A percentile compares a stretch with the other conserved stretches of the same genome.
Conservation (phyloP, 306 rosid species). For the Trifolium subterraneum region DNA sequence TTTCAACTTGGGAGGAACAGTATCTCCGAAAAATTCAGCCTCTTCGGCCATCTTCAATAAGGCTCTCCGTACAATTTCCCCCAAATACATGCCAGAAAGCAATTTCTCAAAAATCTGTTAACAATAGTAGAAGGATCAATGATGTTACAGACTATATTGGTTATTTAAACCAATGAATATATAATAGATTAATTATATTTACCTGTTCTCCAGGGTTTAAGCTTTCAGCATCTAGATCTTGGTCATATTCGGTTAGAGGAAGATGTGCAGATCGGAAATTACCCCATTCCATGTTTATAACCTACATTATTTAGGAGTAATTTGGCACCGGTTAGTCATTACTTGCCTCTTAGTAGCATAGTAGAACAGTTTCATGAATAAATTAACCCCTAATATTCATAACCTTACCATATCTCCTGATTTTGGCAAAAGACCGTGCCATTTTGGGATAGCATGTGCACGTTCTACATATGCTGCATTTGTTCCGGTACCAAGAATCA, state of each 20-base stretch:
- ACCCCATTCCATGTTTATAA: constrained; percentile 98
- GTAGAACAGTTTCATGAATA: not conserved
- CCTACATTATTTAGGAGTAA: constrained; percentile 53
- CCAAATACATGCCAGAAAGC: constrained; percentile 92
- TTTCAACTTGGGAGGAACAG: constrained; percentile 76
- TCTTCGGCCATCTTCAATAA: constrained; percentile 82
- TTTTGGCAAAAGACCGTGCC: constrained; percentile 87
- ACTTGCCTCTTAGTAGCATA: constrained; percentile 13
- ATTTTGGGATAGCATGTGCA: constrained; percentile 90
- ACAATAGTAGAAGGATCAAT: constrained; percentile 46
- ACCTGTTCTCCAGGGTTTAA: constrained; percentile 98
- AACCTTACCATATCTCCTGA: constrained; percentile 89
- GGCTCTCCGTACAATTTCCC: constrained; percentile 78
- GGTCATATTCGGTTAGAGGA: constrained; percentile 85
- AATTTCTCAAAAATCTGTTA: constrained; percentile 87
- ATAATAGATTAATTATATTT: constrained; percentile 15
- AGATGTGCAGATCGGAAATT: constrained; percentile 87
- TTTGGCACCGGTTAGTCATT: constrained; percentile 20
- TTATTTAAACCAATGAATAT: not conserved
- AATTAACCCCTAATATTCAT: constrained; percentile 18
- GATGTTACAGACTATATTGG: constrained; percentile 28
- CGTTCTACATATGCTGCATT: constrained; percentile 93
- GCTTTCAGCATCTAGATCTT: constrained; percentile 75
- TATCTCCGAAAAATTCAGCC: constrained; percentile 82
- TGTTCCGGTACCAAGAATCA: constrained; percentile 94